Evolutionary conservation across 768 basidiomycete species (phyloP).

Genomic region (Coprinopsis sp.): DNA sequence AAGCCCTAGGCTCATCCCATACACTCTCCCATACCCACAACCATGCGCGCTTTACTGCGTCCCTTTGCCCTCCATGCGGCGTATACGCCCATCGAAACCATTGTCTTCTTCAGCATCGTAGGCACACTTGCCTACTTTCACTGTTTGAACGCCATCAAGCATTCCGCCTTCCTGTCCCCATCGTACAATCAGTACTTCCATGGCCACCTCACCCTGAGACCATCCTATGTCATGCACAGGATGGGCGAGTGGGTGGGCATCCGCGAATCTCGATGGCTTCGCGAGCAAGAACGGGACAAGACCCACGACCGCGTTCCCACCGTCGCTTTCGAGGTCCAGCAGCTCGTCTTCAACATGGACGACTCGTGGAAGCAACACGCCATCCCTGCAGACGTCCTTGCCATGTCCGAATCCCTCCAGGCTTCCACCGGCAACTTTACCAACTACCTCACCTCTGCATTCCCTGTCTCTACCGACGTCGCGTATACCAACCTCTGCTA

Average conservation of each 20-base stretch:
- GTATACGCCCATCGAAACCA: slow-evolving; percentile 80
- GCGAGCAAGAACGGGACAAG: slow-evolving; percentile 18
- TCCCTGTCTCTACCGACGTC: slow-evolving; percentile 38
- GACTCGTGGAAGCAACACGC: slow-evolving; percentile 20
- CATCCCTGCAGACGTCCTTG: not conserved
- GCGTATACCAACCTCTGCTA: slow-evolving; percentile 53
- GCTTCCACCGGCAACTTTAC: slow-evolving; percentile 45
- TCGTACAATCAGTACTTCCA: slow-evolving; percentile 21
- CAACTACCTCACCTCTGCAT: slow-evolving; percentile 37
- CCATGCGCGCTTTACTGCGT: slow-evolving; percentile 56
- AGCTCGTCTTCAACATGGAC: slow-evolving; percentile 59
- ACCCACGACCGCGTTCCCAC: slow-evolving; percentile 23
- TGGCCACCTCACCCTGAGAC: slow-evolving; percentile 40
- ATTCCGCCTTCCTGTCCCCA: slow-evolving; percentile 74
- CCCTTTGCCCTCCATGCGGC: slow-evolving; percentile 71
- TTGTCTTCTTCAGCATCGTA: slow-evolving; percentile 84
- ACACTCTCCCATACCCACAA: slow-evolving; percentile 1
- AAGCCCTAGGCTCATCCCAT: not conserved
- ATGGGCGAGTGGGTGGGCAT: slow-evolving; percentile 62
- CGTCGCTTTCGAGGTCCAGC: slow-evolving; percentile 64
- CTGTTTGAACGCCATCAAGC: slow-evolving; percentile 83
- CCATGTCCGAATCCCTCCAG: slow-evolving; percentile 21
- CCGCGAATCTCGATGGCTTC: slow-evolving; percentile 46
- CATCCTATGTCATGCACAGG: slow-evolving; percentile 52
- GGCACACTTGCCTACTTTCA: slow-evolving; percentile 96